Conservation (phyloP, 2,329 filamentous ascomycete species). For the Colletotrichum chlorophyti region DNA sequence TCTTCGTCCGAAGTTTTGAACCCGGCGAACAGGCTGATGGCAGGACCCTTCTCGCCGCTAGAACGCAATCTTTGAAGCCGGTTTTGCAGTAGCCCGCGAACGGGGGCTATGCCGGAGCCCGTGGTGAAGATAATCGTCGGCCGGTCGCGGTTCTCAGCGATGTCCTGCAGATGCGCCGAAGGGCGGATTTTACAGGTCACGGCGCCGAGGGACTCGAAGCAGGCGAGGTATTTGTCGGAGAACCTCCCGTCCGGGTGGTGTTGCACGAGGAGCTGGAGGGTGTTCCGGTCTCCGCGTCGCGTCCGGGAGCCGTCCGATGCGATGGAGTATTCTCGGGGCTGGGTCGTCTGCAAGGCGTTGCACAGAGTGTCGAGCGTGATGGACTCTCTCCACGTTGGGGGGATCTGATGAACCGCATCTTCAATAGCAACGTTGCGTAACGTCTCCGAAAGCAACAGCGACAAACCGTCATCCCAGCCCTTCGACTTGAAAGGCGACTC, state of each 20-base stretch:
- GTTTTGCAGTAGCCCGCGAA: slow-evolving; percentile 19
- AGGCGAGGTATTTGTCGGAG: slow-evolving; percentile 19
- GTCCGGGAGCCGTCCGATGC: slow-evolving; percentile 16
- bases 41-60: background rate
- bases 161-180: slow-evolving; percentile 7
- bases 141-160: slow-evolving; percentile 6
- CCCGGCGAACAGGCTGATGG: slow-evolving; percentile 25
- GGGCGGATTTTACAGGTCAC: slow-evolving; percentile 25
- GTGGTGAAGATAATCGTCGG: slow-evolving; percentile 26
- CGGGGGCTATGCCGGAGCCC: slow-evolving; percentile 24
- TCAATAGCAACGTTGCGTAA: slow-evolving; percentile 16
- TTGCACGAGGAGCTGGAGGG: slow-evolving; percentile 16
- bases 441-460: background rate
- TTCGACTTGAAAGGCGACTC: slow-evolving; percentile 16
- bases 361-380: slow-evolving; percentile 14
- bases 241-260: slow-evolving; percentile 13
- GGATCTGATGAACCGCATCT: slow-evolving; percentile 11
- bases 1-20: slow-evolving; percentile 21
- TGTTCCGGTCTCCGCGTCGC: background rate
- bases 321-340: slow-evolving; percentile 23
- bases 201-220: slow-evolving; percentile 12
- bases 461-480: background rate
- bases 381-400: slow-evolving; percentile 4
- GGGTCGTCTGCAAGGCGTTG: slow-evolving; percentile 14
- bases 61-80: background rate